These are phyloP conservation scores for Neocucurbitaria cava DNA, from an alignment of 2,329 filamentous ascomycete genomes.

Conservation along the genomic window DNA sequence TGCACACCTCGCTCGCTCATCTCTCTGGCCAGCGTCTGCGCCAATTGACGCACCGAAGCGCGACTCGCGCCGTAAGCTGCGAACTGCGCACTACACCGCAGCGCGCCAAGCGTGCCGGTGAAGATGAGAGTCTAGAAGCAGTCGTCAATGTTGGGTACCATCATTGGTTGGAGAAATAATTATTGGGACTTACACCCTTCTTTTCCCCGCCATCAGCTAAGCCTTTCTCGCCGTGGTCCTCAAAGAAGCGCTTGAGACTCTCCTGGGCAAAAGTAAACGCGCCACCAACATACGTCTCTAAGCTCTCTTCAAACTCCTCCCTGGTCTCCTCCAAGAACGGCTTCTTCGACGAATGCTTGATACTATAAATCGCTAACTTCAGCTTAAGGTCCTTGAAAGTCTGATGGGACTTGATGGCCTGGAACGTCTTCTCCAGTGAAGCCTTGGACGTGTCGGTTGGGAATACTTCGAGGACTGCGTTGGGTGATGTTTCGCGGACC, in stretches of 20 bases:
- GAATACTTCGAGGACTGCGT: constrained; percentile 60
- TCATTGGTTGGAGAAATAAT: too few species aligned
- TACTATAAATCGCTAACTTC: constrained; percentile 61
- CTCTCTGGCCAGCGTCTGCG: constrained; percentile 63
- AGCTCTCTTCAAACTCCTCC: constrained; percentile 52
- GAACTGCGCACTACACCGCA: constrained; percentile 62
- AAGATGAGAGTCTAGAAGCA: constrained; percentile 59
- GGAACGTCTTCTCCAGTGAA: constrained; percentile 58
- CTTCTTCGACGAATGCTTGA: constrained; percentile 63
- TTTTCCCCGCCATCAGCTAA: constrained; percentile 58
- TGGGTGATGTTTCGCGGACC: constrained; percentile 51
- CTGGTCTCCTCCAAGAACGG: constrained; percentile 63
- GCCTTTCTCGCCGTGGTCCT: constrained; percentile 57
- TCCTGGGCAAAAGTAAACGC: constrained; percentile 65
- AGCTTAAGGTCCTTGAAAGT: constrained; percentile 61
- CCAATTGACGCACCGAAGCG: constrained; percentile 61
- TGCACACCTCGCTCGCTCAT: constrained; percentile 64
- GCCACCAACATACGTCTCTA: constrained; percentile 62
- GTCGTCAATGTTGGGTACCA: not conserved
- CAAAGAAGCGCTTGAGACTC: constrained; percentile 59
- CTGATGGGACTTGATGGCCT: constrained; percentile 56
- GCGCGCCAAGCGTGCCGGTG: constrained; percentile 62
- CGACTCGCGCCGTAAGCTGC: constrained; percentile 63
- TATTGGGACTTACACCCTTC: constrained; percentile 54
- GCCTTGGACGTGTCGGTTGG: constrained; percentile 58